phyloP scores from a whole-genome alignment of 2,329 filamentous ascomycete genomes.

The Monilinia vaccinii-corymbosi region DNA sequence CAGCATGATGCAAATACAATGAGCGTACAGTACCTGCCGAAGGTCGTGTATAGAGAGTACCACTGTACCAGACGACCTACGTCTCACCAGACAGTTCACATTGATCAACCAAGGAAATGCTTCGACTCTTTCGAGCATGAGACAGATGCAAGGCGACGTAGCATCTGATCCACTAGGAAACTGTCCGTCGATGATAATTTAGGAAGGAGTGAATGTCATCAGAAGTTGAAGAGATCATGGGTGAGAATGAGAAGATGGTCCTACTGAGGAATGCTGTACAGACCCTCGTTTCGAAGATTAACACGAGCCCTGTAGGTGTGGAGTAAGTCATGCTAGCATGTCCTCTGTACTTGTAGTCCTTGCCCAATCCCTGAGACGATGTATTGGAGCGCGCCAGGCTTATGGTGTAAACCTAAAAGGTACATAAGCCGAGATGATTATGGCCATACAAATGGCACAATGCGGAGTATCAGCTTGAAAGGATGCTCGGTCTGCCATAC shows the following conservation, averaged over 20 bases:
- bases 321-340: conserved; percentile 1
- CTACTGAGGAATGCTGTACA: too few relatives aligned
- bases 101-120: background rate
- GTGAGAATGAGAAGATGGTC: background rate
- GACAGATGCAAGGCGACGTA: background rate
- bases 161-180: background rate
- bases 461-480: too few relatives aligned
- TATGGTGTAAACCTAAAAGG: background rate
- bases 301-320: conserved; percentile 9
- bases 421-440: background rate
- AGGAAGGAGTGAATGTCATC: background rate
- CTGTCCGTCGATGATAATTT: background rate
- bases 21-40: conserved; percentile 3
- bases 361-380: background rate
- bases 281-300: background rate
- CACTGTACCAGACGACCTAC: background rate
- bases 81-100: conserved; percentile 6
- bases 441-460: background rate
- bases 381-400: background rate
- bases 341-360: background rate
- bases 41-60: background rate
- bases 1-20: conserved; percentile 1
- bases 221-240: background rate
- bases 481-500: too few relatives aligned
- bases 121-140: background rate